phyloP scores from a whole-genome alignment of 2,329 filamentous ascomycete genomes.

The Knufia petricola region DNA sequence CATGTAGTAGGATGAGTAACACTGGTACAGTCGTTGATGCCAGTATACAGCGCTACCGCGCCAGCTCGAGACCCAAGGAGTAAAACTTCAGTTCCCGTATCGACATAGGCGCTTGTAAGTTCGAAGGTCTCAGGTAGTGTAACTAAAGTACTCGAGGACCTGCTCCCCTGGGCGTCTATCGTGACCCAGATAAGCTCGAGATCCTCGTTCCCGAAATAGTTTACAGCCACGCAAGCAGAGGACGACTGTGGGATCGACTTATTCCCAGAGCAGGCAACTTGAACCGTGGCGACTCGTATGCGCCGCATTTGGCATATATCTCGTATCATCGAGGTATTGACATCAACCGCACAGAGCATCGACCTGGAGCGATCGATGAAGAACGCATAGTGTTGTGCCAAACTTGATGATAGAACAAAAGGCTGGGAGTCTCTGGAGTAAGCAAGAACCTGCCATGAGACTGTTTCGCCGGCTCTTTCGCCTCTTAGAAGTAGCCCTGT shows the following conservation, averaged over 20 bases:
- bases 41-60: conserved; percentile 40
- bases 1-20: conserved; percentile 16
- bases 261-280: neutral
- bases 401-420: neutral
- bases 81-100: conserved; percentile 27
- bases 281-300: neutral
- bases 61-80: conserved; percentile 50
- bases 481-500: conserved; percentile 13
- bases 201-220: neutral
- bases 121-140: conserved; percentile 37
- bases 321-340: neutral
- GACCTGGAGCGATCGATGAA: neutral
- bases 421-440: neutral
- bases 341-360: neutral
- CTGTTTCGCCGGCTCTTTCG: neutral
- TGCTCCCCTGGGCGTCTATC: neutral
- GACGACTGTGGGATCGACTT: no score
- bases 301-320: neutral
- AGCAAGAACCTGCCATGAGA: conserved; percentile 1
- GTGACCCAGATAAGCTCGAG: conserved; percentile 4
- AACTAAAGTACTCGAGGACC: conserved; percentile 14
- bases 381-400: neutral
- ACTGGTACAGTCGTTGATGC: conserved; percentile 16
- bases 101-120: conserved; percentile 40
- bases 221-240: conserved; percentile 1